Evolutionary conservation across 108 stramenopile species (phyloP).

Genomic region (Schizochytrium sp.): DNA sequence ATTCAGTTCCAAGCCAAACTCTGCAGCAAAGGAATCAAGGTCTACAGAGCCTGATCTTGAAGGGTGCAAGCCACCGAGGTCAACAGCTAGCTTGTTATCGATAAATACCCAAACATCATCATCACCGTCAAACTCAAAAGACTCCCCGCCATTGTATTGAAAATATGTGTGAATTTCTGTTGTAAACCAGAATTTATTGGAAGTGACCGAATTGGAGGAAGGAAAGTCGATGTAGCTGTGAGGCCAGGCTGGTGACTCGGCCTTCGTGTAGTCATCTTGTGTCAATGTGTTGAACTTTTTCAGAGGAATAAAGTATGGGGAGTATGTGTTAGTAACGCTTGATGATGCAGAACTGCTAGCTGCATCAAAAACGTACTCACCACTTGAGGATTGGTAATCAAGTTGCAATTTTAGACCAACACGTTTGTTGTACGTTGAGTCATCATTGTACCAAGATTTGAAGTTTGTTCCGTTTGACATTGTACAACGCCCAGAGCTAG

Average conservation of each 20-base stretch:
- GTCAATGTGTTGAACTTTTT: not conserved
- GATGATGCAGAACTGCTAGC: not conserved
- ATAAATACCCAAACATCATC: constrained; percentile 56
- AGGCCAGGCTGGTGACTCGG: constrained; percentile 1
- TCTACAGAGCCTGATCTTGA: not conserved
- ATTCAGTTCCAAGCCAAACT: not conserved
- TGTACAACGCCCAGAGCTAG: no score
- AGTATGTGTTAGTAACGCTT: not conserved
- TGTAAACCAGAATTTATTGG: constrained; percentile 31
- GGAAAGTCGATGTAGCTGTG: not conserved
- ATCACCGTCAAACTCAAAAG: not conserved
- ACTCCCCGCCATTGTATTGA: constrained; percentile 15
- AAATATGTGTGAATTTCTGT: constrained; percentile 58
- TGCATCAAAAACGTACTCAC: not conserved
- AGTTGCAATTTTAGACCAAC: not conserved
- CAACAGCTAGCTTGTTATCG: constrained; percentile 13
- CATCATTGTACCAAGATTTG: constrained; percentile 5
- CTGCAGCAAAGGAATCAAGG: not conserved
- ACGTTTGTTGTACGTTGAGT: constrained; percentile 2
- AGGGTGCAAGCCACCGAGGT: constrained; percentile 44
- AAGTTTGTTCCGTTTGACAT: not conserved
- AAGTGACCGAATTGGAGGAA: not conserved
- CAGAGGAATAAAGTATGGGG: not conserved
- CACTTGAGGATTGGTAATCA: not conserved
- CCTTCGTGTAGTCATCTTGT: not conserved